Percentiles rank a stretch among this genome's conserved stretches.
phyloP scores from a whole-genome alignment of 257 asterid genomes.

The Solanum paucissectum region DNA sequence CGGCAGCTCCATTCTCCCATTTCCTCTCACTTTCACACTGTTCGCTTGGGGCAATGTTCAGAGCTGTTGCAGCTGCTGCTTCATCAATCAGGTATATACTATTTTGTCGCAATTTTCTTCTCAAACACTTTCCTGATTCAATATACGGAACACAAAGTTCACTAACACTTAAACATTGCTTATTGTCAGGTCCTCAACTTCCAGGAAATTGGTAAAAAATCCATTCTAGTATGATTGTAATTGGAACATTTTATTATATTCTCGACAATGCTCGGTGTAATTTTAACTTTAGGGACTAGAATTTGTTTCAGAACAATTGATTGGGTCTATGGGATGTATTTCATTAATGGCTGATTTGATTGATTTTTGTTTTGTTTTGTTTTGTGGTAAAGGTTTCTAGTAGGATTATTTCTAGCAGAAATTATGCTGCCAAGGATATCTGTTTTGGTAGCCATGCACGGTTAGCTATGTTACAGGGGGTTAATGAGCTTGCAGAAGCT shows the following conservation, averaged over 20 bases:
- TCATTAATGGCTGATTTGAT: background rate
- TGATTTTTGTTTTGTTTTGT: background rate
- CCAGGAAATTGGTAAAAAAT: conserved; percentile 38
- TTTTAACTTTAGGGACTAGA: background rate
- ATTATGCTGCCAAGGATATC: conserved; percentile 80
- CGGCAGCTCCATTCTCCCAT: background rate
- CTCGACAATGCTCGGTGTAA: background rate
- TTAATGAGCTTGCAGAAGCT: conserved; percentile 85
- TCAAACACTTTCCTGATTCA: background rate
- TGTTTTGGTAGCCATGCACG: conserved; percentile 65
- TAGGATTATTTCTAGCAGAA: conserved; percentile 46
- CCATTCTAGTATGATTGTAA: background rate
- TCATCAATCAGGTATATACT: conserved; percentile 52
- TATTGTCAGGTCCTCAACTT: conserved; percentile 55
- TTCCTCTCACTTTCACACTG: background rate
- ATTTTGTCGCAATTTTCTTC: background rate
- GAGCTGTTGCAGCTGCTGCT: conserved; percentile 47
- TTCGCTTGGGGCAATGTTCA: conserved; percentile 31
- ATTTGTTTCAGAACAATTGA: background rate
- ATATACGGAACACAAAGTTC: background rate
- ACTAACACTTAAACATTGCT: background rate
- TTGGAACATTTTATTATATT: background rate
- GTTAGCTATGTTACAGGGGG: conserved; percentile 78
- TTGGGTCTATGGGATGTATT: background rate
- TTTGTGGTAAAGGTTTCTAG: conserved; percentile 31